phyloP scores from a whole-genome alignment of 345 rosid species.

The Brassica incana region DNA sequence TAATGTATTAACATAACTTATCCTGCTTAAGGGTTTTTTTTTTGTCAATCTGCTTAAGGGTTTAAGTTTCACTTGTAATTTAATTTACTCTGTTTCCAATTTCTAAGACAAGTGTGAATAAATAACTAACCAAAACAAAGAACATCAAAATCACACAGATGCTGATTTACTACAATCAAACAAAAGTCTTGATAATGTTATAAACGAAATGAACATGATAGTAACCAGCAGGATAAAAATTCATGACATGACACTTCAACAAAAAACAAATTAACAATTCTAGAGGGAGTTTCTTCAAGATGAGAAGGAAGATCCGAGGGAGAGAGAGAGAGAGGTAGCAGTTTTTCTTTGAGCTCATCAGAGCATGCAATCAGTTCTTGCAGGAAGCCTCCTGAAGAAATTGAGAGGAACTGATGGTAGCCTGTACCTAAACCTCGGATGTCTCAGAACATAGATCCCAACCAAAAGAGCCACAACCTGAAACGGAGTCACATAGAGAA shows the following conservation, averaged over 20 bases:
- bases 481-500: slow-evolving; percentile 84
- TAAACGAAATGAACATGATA: slow-evolving; percentile 18
- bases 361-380: slow-evolving; percentile 90
- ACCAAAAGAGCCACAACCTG: slow-evolving; percentile 72
- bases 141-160: slow-evolving; percentile 14
- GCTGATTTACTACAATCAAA: slow-evolving; percentile 20
- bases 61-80: too few relatives aligned
- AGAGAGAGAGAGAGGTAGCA: neutral
- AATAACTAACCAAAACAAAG: neutral
- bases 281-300: neutral
- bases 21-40: too few relatives aligned
- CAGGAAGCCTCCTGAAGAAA: slow-evolving; percentile 93
- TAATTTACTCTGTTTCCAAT: too few relatives aligned
- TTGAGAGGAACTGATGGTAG: slow-evolving; percentile 89
- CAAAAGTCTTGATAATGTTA: slow-evolving; percentile 21
- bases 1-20: too few relatives aligned
- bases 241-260: slow-evolving; percentile 11
- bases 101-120: too few relatives aligned
- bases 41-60: too few relatives aligned
- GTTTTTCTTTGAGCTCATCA: slow-evolving; percentile 44
- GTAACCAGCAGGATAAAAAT: slow-evolving; percentile 15
- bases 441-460: slow-evolving; percentile 78
- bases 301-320: neutral
- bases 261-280: slow-evolving; percentile 15
- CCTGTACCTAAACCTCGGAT: slow-evolving; percentile 88